phyloP scores from a whole-genome alignment of 192 early-diverging fungal species.

The Podila verticillata region DNA sequence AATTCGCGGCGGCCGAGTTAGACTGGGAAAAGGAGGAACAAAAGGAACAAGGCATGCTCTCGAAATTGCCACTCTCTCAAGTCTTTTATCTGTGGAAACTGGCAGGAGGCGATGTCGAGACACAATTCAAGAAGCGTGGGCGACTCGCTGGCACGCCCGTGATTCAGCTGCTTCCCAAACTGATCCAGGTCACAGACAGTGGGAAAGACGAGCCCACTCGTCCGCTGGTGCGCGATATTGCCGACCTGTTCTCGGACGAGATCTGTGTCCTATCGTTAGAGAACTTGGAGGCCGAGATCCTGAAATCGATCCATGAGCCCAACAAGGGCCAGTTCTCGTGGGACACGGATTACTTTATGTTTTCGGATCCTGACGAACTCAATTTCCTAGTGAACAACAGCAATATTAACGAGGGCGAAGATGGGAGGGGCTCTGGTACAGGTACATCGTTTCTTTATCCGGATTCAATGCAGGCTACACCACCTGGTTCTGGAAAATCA shows the following conservation, averaged over 20 bases:
- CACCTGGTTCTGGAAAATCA: conserved; percentile 7
- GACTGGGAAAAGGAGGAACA: neutral
- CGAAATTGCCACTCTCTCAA: conserved; percentile 57
- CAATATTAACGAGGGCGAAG: conserved; percentile 19
- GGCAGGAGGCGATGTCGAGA: conserved; percentile 71
- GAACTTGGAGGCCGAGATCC: conserved; percentile 57
- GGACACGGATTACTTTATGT: conserved; percentile 66
- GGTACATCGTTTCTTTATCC: conserved; percentile 33
- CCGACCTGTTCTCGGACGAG: conserved; percentile 62
- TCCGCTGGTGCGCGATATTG: conserved; percentile 38
- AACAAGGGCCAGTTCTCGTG: conserved; percentile 61
- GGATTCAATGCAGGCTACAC: conserved; percentile 36
- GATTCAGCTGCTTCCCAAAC: conserved; percentile 62
- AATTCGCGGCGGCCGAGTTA: conserved; percentile 3
- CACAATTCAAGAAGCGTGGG: conserved; percentile 59
- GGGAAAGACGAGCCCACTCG: conserved; percentile 20
- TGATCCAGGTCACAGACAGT: conserved; percentile 53
- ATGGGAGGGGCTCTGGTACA: neutral
- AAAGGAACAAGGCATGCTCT: conserved; percentile 26
- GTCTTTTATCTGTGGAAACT: conserved; percentile 74
- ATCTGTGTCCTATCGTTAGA: conserved; percentile 57
- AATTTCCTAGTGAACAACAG: conserved; percentile 61
- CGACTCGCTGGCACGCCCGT: conserved; percentile 60
- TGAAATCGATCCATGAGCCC: conserved; percentile 47
- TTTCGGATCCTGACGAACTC: conserved; percentile 66